Percentiles rank a stretch among this genome's conserved stretches.
Evolutionary conservation across 2,329 filamentous ascomycete genomes (phyloP).

Genomic region (Sporothrix curviconia): DNA sequence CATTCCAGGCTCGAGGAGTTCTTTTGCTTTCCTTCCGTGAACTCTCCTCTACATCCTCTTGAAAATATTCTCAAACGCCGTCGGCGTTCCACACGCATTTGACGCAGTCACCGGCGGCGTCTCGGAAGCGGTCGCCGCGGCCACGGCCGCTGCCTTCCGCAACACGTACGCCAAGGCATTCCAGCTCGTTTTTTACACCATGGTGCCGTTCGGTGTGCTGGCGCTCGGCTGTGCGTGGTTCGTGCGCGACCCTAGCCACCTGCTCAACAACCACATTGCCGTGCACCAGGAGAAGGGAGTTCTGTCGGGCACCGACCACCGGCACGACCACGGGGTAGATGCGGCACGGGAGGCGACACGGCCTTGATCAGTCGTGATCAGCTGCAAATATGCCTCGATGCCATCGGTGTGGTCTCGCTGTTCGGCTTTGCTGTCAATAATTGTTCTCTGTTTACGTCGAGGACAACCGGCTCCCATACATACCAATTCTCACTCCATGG

Average conservation of each 20-base stretch:
- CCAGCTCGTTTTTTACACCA: conserved; percentile 35
- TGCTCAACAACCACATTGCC: conserved; percentile 15
- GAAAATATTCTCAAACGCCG: no score
- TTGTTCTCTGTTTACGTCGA: no score
- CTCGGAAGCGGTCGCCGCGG: conserved; percentile 26
- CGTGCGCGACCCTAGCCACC: conserved; percentile 13
- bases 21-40: no score
- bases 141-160: conserved; percentile 30
- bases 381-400: no score
- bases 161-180: conserved; percentile 37
- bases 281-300: conserved; percentile 15
- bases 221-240: conserved; percentile 14
- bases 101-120: conserved; percentile 40
- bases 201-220: conserved; percentile 35
- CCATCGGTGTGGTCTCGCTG: no score
- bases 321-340: background rate
- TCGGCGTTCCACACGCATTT: conserved; percentile 53
- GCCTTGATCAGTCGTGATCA: background rate
- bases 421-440: no score
- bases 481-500: no score
- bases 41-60: no score
- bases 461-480: no score
- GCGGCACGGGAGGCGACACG: background rate
- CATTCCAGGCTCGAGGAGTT: no score
- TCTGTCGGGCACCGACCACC: conserved; percentile 5